Base-by-base conservation (phyloP, 257 asterid genomes). In the Solanum dulcamara region DNA sequence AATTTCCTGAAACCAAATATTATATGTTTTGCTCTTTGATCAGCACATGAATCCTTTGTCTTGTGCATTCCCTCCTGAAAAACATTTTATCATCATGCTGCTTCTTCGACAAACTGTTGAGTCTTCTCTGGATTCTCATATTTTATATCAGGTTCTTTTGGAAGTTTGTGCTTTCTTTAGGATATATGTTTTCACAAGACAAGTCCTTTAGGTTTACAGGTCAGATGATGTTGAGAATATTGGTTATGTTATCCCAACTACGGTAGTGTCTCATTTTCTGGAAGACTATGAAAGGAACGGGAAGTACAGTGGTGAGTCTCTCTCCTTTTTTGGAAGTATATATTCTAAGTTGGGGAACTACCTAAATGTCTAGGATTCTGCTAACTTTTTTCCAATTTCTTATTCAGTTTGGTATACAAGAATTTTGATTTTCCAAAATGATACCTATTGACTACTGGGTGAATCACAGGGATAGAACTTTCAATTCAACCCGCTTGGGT, bases 181-280 rank as follows among this genome's bases (percentile, higher is more conserved):
- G 72, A 48, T 50, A 83, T 81, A 59, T 84, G 44, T 88, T 86
- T 91, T 95, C 85, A 90, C 89, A 86, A 83, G 84, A 90, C 86
- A 89, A 88, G 85, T 88, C 86, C 70, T 88, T 90, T 95, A 96
- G 98, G 98, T 95, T 87, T 95, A 91, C 97, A 96, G 99, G 90
- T 96, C 99, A 88, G 98, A 94, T 86, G 98, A 95, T 24, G 96
- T 88, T 81, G 98, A 96, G 86, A 95, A 96, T 93, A 96, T 96
- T 81, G 99, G 99, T 42, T 96, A 96, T 80, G 98, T 96, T 85
- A 96, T 96, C 88, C 99, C 99, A 72, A 89, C 97, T 28, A 94
- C 93, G 7, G 99, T 96, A 83, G 98, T 96, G 55, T 93, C 98
- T 85, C 99, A 96, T 94, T 96, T 96, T 90, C 97, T 96, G 87